Evolutionary conservation across 768 basidiomycete genomes (phyloP), one percentile per base, ranked within the genome.

Genomic region (Boletus sp.): DNA sequence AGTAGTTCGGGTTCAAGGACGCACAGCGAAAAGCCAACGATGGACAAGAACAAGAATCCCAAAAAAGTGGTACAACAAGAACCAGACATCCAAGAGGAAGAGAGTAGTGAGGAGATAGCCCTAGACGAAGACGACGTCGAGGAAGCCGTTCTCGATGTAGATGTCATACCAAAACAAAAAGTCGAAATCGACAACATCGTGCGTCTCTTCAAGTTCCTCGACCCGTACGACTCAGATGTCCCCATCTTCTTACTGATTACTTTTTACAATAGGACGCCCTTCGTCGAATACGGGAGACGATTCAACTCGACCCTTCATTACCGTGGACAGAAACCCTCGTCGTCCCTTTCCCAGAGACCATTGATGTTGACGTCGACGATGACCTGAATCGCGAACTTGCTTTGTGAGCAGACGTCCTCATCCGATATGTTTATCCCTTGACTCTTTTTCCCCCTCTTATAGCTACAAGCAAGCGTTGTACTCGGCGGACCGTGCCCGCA

Each of bases 401-500:
- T 17, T 98, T 99, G 94, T 98, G 71, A 58, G 92, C 7, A 18
- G 37, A 29, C 6, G 1, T 7, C 5, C 12, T 17, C 10, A 41
- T 37, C 10, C 9, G 1, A 44, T 9, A 7, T 32, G 12, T 4
- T 0, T n/a, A 4, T 36, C 7, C 14, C 6, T 37, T 42, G n/a
- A 59, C 44, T 0, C 3, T 24, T 24, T 24, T 24, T 24, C 24
- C 3, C 24, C 9, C 8, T 7, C 48, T 35, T 60, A 2, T 67
- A 98, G 96, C 75, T 98, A 98, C 78, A 98, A 98, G 72, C 91
- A 98, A 74, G 94, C 95, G 5, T 78, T 98, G 0, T 87, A 94
- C 58, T 76, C 86, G 40, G 94, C 89, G n/a, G 83, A 87, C 52
- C 73, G 80, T 29, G 94, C 94, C 3, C 85, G 84, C 50, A 68